Conservation (phyloP, 257 asterid genomes). For the Asclepias syriaca region DNA sequence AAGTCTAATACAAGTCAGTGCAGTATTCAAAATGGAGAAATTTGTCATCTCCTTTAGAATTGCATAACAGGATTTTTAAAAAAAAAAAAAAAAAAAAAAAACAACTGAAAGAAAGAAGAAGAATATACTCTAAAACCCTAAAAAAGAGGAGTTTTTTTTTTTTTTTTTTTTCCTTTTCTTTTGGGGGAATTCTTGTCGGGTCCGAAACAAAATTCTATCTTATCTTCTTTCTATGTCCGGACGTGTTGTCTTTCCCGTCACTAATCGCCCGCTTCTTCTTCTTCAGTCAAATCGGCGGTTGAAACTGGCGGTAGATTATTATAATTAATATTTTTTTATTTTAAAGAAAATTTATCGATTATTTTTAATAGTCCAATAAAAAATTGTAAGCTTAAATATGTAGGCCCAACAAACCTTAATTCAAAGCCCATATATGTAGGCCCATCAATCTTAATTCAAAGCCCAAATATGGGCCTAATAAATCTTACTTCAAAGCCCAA, state of each 20-base stretch:
- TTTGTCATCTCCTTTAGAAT: slow-evolving; percentile 6
- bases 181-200: background rate
- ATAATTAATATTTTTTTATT: no score
- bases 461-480: no score
- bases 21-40: slow-evolving; percentile 7
- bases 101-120: background rate
- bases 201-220: slow-evolving; percentile 3
- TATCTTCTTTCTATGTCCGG: slow-evolving; percentile 13
- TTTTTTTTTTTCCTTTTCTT: no score
- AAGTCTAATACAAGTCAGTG: background rate
- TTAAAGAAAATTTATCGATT: background rate
- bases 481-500: no score
- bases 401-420: no score
- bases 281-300: background rate
- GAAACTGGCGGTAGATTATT: no score
- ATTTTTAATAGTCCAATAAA: no score
- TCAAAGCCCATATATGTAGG: no score
- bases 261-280: background rate
- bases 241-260: background rate
- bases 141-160: background rate
- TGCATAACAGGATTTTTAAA: slow-evolving; percentile 4
- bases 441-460: no score
- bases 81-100: no score
- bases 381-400: no score
- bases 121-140: slow-evolving; percentile 38